Evolutionary conservation across 2,329 filamentous ascomycete genomes (phyloP).

Genomic region (Ilyonectria destructans): DNA sequence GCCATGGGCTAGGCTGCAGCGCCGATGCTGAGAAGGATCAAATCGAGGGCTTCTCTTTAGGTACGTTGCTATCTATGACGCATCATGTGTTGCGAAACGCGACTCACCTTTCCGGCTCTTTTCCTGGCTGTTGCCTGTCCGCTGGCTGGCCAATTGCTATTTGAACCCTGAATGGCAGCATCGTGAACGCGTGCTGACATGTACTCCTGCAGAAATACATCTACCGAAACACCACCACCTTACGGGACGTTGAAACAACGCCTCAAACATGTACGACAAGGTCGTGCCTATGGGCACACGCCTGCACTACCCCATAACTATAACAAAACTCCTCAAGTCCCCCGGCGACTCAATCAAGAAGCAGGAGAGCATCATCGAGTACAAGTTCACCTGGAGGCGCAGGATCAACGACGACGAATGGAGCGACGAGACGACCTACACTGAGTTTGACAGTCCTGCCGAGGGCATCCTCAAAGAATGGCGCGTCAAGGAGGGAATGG

Average conservation of each 20-base stretch:
- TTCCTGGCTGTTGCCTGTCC: constrained; percentile 1
- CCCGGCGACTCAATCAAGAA: constrained; percentile 83
- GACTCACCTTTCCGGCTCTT: not conserved
- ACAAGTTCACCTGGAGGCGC: constrained; percentile 87
- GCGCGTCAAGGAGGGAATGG: constrained; percentile 79
- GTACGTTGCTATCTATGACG: constrained; percentile 41
- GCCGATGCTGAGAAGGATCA: constrained; percentile 50
- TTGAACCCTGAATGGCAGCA: constrained; percentile 5
- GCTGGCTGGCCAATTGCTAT: constrained; percentile 17
- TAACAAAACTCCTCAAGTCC: constrained; percentile 86
- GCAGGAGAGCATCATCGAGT: constrained; percentile 86
- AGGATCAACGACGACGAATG: constrained; percentile 78
- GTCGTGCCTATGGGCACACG: constrained; percentile 69
- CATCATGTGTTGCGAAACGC: constrained; percentile 2
- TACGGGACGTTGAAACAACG: constrained; percentile 6
- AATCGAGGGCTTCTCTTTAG: constrained; percentile 52
- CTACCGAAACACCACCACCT: constrained; percentile 20
- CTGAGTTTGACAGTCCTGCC: constrained; percentile 86
- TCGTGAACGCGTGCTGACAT: constrained; percentile 32
- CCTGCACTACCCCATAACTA: constrained; percentile 93
- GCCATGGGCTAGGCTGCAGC: constrained; percentile 56
- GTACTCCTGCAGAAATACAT: constrained; percentile 26
- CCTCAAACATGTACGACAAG: constrained; percentile 57
- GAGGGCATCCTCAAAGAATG: constrained; percentile 86
- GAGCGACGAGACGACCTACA: constrained; percentile 77